Conservation (phyloP, 2,329 filamentous ascomycete genomes). For the Calonectria pseudoreteaudii region DNA sequence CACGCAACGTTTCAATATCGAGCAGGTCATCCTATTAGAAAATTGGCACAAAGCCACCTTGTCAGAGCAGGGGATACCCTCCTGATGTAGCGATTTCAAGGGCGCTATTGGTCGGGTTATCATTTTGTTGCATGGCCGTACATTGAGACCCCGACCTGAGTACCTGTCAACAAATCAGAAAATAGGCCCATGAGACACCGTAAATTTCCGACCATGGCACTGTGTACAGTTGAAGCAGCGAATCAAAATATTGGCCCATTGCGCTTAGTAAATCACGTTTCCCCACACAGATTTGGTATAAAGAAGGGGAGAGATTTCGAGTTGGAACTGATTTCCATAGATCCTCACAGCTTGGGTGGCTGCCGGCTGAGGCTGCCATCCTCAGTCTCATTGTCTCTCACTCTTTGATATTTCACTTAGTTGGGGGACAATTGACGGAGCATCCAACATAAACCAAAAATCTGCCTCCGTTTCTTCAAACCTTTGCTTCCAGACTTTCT, state of each 20-base stretch:
- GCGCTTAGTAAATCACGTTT: not conserved
- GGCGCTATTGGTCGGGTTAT: not conserved
- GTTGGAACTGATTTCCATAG: not conserved
- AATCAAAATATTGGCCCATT: slow-evolving; percentile 1
- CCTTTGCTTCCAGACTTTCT: not conserved
- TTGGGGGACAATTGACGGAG: not conserved
- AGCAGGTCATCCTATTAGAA: not conserved
- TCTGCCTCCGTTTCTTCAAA: too few relatives aligned
- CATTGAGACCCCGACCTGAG: too few relatives aligned
- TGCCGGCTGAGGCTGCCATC: not conserved
- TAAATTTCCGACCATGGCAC: not conserved
- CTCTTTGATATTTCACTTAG: not conserved
- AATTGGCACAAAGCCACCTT: not conserved
- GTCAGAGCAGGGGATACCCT: not conserved
- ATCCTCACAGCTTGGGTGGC: not conserved
- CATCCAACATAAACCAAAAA: not conserved
- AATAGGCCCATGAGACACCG: not conserved
- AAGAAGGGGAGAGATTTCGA: not conserved
- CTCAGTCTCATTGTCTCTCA: too few relatives aligned
- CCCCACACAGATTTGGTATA: not conserved
- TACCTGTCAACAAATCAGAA: not conserved
- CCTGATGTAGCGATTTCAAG: too few relatives aligned
- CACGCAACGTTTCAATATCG: not conserved
- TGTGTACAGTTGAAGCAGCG: not conserved
- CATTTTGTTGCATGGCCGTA: too few relatives aligned